Base-by-base conservation (phyloP, 2,329 filamentous ascomycete species). In the Thermothelomyces thermophilus region DNA sequence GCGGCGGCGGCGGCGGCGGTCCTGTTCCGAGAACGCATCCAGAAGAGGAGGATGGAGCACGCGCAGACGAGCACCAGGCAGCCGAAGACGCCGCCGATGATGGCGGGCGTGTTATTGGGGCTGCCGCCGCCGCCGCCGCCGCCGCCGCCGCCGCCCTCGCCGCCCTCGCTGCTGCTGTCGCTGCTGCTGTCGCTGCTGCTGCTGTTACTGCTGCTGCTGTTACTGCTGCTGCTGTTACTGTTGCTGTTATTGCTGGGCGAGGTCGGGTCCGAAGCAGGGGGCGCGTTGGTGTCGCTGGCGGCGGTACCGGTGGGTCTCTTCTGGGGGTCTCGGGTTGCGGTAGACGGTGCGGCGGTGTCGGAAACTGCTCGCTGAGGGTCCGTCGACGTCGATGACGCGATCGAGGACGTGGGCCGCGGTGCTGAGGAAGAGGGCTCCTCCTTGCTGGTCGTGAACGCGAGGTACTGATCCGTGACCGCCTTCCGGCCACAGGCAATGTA, bases 61-160 rank as follows among this genome's bases (percentile, higher is more conserved):
- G 58, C 55, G 49, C 66, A 67, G 2, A 70, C 8, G 2, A 70
- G 56, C 3, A 60, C 65, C 1, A 69, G 51, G 2, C 65, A 65
- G 10, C 64, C 67, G 10, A 70, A 46, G 2, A 65, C 59, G 5
- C 65, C 68, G 3, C 65, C 66, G n/a, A 68, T 54, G 31, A 69
- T 68, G 24, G 60, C 59, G 5, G 62, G 62, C 1, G 53, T 63
- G 41, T 64, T 64, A 44, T 58, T 64, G 22, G 46, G 37, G 46
- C 20, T 31, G 44, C 7, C n/a, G 24, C 4, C 13, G 24, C 10
- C 22, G 22, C 10, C 31, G 20, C 16, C 16, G 7, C n/a, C n/a
- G 31, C 14, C 16, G 33, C 16, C 14, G 33, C 16, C 16, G 33
- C 16, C 14, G 14, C 16, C 14, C 6, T 9, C 16, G 33, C 16